Conservation (phyloP, 2,329 filamentous ascomycete species). For the Blastomyces parvus region DNA sequence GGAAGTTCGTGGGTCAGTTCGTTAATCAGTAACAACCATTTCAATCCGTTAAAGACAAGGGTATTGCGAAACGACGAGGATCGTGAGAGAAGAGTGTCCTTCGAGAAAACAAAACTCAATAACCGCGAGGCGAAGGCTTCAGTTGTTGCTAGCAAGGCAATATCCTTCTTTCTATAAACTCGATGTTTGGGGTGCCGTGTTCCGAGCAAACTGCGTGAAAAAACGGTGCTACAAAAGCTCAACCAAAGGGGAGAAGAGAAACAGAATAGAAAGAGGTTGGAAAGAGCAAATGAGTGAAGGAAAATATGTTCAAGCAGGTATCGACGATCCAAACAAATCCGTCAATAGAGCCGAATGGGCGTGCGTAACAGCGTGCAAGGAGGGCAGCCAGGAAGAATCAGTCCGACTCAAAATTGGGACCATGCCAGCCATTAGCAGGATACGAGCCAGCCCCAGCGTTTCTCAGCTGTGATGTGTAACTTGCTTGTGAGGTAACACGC, state of each 20-base stretch:
- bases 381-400: background rate
- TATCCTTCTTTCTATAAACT: background rate
- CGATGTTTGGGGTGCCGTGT: background rate
- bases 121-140: background rate
- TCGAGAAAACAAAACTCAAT: background rate
- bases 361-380: background rate
- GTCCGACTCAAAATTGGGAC: slow-evolving; percentile 1
- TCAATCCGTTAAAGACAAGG: background rate
- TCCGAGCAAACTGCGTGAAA: background rate
- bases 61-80: background rate
- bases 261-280: background rate
- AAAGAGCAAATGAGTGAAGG: background rate
- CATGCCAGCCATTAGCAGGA: background rate
- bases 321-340: background rate
- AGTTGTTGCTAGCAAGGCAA: background rate
- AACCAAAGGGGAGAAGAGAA: background rate
- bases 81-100: background rate
- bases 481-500: background rate
- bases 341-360: background rate
- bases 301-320: background rate
- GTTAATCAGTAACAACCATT: background rate
- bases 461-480: background rate
- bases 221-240: too few relatives aligned
- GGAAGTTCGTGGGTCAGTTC: background rate
- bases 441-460: background rate